A percentile compares a stretch with the other conserved stretches of the same genome.
Evolutionary conservation across 495 filamentous ascomycete genomes (phyloP).

Genomic region (Aspergillus baeticus): DNA sequence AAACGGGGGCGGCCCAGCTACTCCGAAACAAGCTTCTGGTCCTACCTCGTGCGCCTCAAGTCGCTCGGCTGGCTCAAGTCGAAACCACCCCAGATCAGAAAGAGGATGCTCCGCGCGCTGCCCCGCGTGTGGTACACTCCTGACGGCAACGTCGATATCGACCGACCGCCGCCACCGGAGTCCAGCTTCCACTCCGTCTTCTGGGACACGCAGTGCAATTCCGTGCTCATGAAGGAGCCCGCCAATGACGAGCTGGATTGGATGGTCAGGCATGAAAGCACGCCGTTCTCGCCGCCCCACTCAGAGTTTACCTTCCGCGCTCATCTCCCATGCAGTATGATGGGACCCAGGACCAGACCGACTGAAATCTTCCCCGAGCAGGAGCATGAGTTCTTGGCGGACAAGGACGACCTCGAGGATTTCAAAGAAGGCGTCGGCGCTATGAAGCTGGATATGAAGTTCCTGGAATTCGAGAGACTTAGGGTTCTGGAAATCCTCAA

Average conservation of each 20-base stretch:
- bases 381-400: conserved; percentile 7
- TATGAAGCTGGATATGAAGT: background rate
- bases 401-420: background rate
- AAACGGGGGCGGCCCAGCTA: too few species aligned
- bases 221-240: background rate
- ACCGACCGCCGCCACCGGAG: background rate
- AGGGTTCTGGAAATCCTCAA: too few species aligned
- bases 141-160: background rate
- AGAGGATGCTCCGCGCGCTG: background rate
- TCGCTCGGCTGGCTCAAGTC: background rate
- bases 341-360: background rate
- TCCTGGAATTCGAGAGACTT: background rate
- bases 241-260: background rate
- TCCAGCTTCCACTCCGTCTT: background rate
- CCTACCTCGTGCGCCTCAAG: too few species aligned
- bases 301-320: background rate
- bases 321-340: background rate
- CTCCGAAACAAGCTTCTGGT: too few species aligned
- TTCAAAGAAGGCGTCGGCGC: background rate
- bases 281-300: background rate
- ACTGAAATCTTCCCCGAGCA: conserved; percentile 8
- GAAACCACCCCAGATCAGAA: background rate
- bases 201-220: background rate
- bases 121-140: background rate
- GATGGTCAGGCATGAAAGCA: background rate